Base-by-base conservation (phyloP, 2,329 filamentous ascomycete species). In the Trichoderma arundinaceum region DNA sequence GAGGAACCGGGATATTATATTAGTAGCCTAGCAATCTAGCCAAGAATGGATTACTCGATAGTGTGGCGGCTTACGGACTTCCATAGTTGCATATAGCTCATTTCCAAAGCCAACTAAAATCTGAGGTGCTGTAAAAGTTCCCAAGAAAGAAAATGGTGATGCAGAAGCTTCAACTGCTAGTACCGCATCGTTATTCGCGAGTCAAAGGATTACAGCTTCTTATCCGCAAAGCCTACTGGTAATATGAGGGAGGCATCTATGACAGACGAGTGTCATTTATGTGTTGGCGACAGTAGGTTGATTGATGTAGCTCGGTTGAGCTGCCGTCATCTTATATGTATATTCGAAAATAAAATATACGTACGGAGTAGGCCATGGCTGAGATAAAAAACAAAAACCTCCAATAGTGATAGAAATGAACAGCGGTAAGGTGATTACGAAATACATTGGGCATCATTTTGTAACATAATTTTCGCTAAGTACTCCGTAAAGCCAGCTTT, bases 1-100 rank as follows among this genome's bases (percentile, higher is more conserved):
- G 35, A 10, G 43, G 22, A 43, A n/a, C 46, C n/a, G 12, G 46
- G 19, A 33, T 61, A 6, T 19, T 22, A 48, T n/a, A 58, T 58
- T 38, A 46, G 22, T 28, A 28, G 22, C 22, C 22, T 28, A 28
- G 22, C 19, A 58, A 12, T 17, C 56, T 38, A 58, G 12, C 28
- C 28, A n/a, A 12, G 41, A 58, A 46, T 35, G 53, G 22, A 22
- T 28, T 28, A 28, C 7, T 48, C 52, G 35, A 32, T 15, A 17
- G 15, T 22, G 48, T 62, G 59, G 59, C 59, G 59, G 59, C 59
- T 62, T 53, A 62, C 38, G 22, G 48, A 17, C 46, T 17, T 19
- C 10, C 19, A 32, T 59, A 48, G 43, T 7, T 7, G 39, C 41
- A 51, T 28, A 15, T 28, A 51, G 35, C 58, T 51, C 33, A 13